These are phyloP conservation scores for Puccinia triticina DNA, from an alignment of 1,284 basidiomycete genomes.

Conservation along the genomic window DNA sequence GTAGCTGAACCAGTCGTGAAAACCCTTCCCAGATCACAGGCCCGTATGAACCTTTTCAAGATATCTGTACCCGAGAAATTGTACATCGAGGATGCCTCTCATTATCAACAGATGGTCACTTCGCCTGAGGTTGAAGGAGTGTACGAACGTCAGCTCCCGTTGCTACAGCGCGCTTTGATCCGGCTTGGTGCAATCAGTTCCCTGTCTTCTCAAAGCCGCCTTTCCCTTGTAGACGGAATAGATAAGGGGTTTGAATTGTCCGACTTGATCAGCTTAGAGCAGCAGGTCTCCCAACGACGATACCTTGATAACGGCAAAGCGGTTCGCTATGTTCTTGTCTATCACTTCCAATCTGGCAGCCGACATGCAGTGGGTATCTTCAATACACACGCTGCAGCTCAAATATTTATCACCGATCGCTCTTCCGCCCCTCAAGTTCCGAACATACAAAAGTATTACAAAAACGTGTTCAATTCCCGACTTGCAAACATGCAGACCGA, in stretches of 20 bases:
- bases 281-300: slow-evolving; percentile 68
- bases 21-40: slow-evolving; percentile 78
- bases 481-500: slow-evolving; percentile 58
- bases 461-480: slow-evolving; percentile 65
- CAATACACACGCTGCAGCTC: slow-evolving; percentile 70
- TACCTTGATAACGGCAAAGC: slow-evolving; percentile 77
- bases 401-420: slow-evolving; percentile 77
- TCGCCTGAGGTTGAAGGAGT: slow-evolving; percentile 94
- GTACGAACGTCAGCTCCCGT: slow-evolving; percentile 89
- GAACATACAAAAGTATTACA: slow-evolving; percentile 75
- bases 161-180: slow-evolving; percentile 79
- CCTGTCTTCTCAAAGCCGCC: slow-evolving; percentile 67
- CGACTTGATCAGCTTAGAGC: slow-evolving; percentile 72
- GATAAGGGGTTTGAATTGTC: slow-evolving; percentile 80
- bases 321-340: slow-evolving; percentile 87
- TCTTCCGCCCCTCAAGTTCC: slow-evolving; percentile 81
- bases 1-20: slow-evolving; percentile 73
- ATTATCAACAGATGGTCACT: slow-evolving; percentile 89
- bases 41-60: slow-evolving; percentile 79
- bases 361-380: slow-evolving; percentile 92
- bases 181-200: slow-evolving; percentile 81
- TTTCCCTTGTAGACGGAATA: slow-evolving; percentile 81
- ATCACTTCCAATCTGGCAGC: slow-evolving; percentile 75
- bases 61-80: slow-evolving; percentile 80
- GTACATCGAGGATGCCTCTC: slow-evolving; percentile 80